These are phyloP conservation scores for Pythium sp. DNA, from an alignment of 352 stramenopile genomes.

Conservation along the genomic window DNA sequence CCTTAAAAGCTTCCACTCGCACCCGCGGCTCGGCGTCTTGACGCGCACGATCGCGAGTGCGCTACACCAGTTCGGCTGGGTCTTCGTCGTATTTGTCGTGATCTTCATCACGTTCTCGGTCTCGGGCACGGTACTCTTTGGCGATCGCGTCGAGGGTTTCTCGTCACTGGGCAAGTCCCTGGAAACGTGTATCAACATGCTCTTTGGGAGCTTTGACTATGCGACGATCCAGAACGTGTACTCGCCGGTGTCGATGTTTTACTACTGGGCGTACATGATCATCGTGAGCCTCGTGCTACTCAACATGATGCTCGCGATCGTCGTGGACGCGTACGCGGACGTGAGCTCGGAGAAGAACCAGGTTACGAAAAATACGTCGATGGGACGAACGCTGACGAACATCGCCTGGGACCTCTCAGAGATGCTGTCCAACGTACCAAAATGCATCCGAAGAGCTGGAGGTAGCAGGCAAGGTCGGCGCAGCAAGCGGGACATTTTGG, in stretches of 20 bases:
- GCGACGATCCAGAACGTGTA: constrained; percentile 39
- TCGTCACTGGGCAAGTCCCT: constrained; percentile 37
- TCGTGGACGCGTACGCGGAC: constrained; percentile 52
- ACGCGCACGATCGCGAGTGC: constrained; percentile 51
- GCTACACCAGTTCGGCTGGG: constrained; percentile 44
- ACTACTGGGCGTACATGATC: constrained; percentile 69
- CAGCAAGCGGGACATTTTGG: background rate
- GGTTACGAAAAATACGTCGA: constrained; percentile 20
- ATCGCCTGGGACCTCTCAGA: constrained; percentile 18
- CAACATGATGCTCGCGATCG: constrained; percentile 75
- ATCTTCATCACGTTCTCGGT: constrained; percentile 54
- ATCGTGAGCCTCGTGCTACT: constrained; percentile 62
- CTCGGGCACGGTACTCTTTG: constrained; percentile 53
- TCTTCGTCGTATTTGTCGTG: constrained; percentile 59
- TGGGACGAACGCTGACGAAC: constrained; percentile 27
- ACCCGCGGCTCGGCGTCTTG: constrained; percentile 53
- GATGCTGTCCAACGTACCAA: background rate
- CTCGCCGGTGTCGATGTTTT: constrained; percentile 43
- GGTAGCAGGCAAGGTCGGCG: background rate
- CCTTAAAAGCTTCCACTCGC: constrained; percentile 49
- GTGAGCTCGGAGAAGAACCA: constrained; percentile 38
- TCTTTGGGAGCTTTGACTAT: constrained; percentile 68
- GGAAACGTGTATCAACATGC: constrained; percentile 64
- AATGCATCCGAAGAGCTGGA: background rate
- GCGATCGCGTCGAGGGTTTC: constrained; percentile 46